phyloP scores from a whole-genome alignment of 345 rosid species.

The Lepidium sativum region DNA sequence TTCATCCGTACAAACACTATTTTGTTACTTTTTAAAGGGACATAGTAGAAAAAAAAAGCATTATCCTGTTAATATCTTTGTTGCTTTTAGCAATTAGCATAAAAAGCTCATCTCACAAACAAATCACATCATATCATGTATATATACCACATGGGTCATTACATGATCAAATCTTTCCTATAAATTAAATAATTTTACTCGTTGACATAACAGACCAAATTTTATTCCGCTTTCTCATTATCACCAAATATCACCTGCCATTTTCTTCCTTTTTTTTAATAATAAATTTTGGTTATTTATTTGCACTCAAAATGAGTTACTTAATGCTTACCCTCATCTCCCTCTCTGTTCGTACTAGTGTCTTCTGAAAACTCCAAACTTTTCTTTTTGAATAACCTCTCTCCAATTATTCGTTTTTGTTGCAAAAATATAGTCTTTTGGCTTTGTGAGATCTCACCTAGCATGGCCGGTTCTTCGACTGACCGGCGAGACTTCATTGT shows the following conservation, averaged over 20 bases:
- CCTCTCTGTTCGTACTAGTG: conserved; percentile 5
- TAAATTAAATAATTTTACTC: not conserved
- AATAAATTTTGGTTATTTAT: conserved; percentile 6
- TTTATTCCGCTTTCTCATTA: not conserved
- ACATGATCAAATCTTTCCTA: not conserved
- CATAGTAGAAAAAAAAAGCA: not conserved
- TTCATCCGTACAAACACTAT: conserved; percentile 18
- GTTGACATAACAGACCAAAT: not conserved
- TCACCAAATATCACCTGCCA: not conserved
- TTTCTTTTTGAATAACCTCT: not conserved
- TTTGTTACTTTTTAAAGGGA: not conserved
- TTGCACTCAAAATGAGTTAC: not conserved
- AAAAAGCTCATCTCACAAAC: conserved; percentile 8
- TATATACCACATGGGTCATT: not conserved
- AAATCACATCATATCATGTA: conserved; percentile 5
- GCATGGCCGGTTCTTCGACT: conserved; percentile 38
- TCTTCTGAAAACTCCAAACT: not conserved
- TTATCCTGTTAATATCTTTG: conserved; percentile 3
- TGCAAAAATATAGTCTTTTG: not conserved
- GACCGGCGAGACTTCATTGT: conserved; percentile 40
- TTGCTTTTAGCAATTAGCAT: conserved; percentile 14
- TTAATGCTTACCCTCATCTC: not conserved
- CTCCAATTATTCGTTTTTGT: not conserved
- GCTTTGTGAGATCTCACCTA: not conserved
- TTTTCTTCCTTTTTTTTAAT: not conserved